These are phyloP conservation scores for Brassica incana DNA, from an alignment of 345 rosid species.

Conservation along the genomic window DNA sequence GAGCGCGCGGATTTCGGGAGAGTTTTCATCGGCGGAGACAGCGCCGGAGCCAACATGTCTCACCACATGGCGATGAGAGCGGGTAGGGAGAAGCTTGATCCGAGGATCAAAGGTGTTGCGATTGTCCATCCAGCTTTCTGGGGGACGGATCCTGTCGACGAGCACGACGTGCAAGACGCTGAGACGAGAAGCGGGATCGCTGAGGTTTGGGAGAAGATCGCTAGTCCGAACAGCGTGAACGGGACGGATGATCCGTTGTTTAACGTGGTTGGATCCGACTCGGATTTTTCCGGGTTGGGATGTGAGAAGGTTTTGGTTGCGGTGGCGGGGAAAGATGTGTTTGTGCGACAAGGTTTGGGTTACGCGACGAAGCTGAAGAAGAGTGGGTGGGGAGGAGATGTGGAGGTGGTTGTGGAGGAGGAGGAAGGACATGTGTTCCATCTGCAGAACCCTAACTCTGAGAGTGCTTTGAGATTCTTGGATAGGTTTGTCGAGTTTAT, in stretches of 20 bases:
- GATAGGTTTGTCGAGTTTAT: conserved; percentile 43
- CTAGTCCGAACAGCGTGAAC: conserved; percentile 39
- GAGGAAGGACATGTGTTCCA: conserved; percentile 53
- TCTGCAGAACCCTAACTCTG: conserved; percentile 32
- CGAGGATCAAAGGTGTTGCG: conserved; percentile 39
- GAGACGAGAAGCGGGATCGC: conserved; percentile 36
- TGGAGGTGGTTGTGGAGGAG: conserved; percentile 45
- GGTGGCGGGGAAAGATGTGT: conserved; percentile 53
- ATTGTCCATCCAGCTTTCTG: conserved; percentile 56
- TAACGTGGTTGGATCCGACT: conserved; percentile 51
- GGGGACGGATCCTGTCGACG: conserved; percentile 50
- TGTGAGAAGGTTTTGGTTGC: conserved; percentile 51
- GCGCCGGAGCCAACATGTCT: conserved; percentile 52
- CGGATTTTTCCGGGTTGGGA: conserved; percentile 43
- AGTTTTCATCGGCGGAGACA: conserved; percentile 47
- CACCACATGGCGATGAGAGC: conserved; percentile 52
- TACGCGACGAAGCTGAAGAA: conserved; percentile 44
- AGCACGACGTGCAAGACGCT: conserved; percentile 41
- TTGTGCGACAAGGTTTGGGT: conserved; percentile 50
- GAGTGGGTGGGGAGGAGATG: conserved; percentile 55
- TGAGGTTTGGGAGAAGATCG: conserved; percentile 51
- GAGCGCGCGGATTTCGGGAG: conserved; percentile 37
- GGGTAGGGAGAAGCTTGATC: conserved; percentile 29
- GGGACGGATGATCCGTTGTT: conserved; percentile 54
- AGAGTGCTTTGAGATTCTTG: conserved; percentile 43